Evolutionary conservation across 2,329 filamentous ascomycete genomes (phyloP), one percentile per base, ranked within the genome.

Genomic region (Aquanectria penicillioides): DNA sequence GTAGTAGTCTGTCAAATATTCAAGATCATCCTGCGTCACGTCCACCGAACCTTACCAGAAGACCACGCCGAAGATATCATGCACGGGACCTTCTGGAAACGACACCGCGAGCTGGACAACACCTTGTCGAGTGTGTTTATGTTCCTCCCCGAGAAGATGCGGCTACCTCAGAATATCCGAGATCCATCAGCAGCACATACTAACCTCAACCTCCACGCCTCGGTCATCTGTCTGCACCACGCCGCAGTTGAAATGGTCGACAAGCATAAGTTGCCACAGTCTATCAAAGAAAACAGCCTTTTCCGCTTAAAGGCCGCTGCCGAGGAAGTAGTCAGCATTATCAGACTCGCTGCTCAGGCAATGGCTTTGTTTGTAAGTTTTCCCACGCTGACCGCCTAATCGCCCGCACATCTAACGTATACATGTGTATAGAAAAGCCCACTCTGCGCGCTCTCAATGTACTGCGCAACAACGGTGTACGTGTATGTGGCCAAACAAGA

Each of bases 191-290:
- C 92, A 6, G 84, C 97, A 0, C 94, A 97, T 71, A 82, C 89
- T 47, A 97, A 97, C 64, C 89, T 97, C 81, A 93, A 92, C 70
- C 85, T 97, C 3, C 94, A 97, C 70, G 93, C 93, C 1, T 90
- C 92, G 1, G 86, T 91, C 8, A 97, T 97, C 50, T 96, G 92
- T 72, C 81, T 97, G 5, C 94, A 97, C 70, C 92, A 96, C 74
- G 91, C 92, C 1, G 93, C 94, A 2, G 88, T 95, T 8, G 92
- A 94, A 75, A 94, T 91, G 71, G 90, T 90, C 1, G 89, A 93
- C 53, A 89, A 88, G 69, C 83, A 94, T 70, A 83, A 85, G 2
- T 77, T 96, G 50, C 83, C 88, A 0, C 79, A 83, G 1, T 81
- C 83, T 25, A 83, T 95, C 23, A 87, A 88, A 55, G 85, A 87